These are phyloP conservation scores for Rhizoclosmatium globosum DNA, from an alignment of 192 early-diverging fungal species.

Conservation along the genomic window DNA sequence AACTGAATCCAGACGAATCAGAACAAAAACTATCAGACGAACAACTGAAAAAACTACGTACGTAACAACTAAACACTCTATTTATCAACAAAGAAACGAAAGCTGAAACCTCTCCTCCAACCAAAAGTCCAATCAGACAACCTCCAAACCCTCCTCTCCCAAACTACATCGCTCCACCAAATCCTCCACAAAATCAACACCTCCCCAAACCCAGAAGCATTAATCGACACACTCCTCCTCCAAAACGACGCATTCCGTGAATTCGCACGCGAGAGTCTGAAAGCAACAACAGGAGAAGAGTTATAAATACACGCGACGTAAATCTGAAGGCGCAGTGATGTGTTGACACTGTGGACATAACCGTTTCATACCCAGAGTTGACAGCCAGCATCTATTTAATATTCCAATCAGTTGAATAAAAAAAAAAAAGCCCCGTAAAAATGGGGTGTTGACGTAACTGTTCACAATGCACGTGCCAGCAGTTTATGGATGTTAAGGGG, in stretches of 20 bases:
- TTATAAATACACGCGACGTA: constrained; percentile 74
- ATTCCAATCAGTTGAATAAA: not conserved
- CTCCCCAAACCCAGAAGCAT: not conserved
- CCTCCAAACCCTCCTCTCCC: not conserved
- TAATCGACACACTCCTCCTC: not conserved
- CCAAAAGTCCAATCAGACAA: not conserved
- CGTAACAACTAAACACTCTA: not conserved
- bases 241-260: not conserved
- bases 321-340: constrained; percentile 83
- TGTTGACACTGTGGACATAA: constrained; percentile 91
- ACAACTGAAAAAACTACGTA: constrained; percentile 15
- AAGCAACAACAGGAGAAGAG: not conserved
- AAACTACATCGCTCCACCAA: not conserved
- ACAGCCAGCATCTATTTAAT: constrained; percentile 78
- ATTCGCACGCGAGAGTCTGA: not conserved
- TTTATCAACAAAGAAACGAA: not conserved
- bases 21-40: constrained; percentile 3
- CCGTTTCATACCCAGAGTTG: constrained; percentile 83
- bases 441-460: too few species aligned
- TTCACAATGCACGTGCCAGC: constrained; percentile 95
- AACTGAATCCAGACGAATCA: not conserved
- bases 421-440: constrained; percentile 9
- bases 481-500: constrained; percentile 80
- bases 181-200: constrained; percentile 3
- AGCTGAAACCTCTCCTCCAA: not conserved